phyloP scores from a whole-genome alignment of 192 early-diverging fungal species.

The Geranomyces variabilis region DNA sequence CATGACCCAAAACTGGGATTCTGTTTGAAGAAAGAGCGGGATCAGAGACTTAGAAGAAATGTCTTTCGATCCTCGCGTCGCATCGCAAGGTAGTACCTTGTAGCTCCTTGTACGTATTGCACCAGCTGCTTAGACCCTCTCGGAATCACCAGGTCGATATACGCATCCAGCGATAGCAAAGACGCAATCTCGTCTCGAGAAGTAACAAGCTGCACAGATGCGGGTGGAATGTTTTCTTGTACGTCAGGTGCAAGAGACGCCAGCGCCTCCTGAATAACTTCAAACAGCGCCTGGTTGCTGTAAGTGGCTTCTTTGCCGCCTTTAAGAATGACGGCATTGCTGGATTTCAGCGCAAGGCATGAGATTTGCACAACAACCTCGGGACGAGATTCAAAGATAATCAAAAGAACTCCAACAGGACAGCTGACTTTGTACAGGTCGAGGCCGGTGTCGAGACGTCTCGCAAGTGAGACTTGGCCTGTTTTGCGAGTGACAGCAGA shows the following conservation, averaged over 20 bases:
- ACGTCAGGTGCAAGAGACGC: constrained; percentile 33
- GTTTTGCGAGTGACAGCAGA: neutral
- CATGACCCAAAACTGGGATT: constrained; percentile 99
- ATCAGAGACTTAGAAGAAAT: neutral
- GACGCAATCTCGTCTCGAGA: constrained; percentile 86
- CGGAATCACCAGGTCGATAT: constrained; percentile 96
- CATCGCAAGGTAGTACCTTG: constrained; percentile 56
- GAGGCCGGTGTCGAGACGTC: constrained; percentile 78
- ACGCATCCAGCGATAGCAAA: constrained; percentile 84
- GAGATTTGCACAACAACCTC: constrained; percentile 99
- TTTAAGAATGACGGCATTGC: constrained; percentile 97
- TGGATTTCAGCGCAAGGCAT: constrained; percentile 91
- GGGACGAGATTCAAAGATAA: constrained; percentile 98
- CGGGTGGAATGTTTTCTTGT: constrained; percentile 53
- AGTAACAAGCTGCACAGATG: constrained; percentile 85
- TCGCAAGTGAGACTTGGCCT: constrained; percentile 73
- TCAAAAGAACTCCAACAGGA: constrained; percentile 93
- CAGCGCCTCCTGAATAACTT: constrained; percentile 80
- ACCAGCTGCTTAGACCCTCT: constrained; percentile 92
- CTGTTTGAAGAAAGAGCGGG: constrained; percentile 41
- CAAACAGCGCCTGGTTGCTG: constrained; percentile 77
- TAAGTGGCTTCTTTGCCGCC: constrained; percentile 90
- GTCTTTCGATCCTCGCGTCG: neutral
- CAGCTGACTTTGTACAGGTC: constrained; percentile 89
- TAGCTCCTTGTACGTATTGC: constrained; percentile 87